Evolutionary conservation across 2,329 filamentous ascomycete species (phyloP).

Genomic region (Achaetomium macrosporum): DNA sequence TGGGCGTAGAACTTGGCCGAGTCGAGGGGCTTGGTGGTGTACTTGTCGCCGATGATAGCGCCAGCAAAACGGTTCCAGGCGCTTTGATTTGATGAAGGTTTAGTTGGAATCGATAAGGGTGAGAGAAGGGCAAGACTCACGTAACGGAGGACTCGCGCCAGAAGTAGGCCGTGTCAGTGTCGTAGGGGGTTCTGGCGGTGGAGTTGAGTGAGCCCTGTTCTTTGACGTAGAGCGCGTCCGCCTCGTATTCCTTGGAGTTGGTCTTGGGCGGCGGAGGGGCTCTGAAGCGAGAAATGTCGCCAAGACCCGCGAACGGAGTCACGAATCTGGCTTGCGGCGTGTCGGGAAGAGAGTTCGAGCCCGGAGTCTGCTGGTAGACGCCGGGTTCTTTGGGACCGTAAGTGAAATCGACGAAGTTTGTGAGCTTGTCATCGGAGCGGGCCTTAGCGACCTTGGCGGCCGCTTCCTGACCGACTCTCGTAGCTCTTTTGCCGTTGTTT

Average conservation of each 20-base stretch:
- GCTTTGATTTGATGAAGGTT: background rate
- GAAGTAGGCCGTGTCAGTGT: slow-evolving; percentile 23
- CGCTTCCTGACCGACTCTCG: slow-evolving; percentile 11
- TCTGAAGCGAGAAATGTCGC: slow-evolving; percentile 18
- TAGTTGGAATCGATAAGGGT: background rate
- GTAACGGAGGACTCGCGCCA: slow-evolving; percentile 22
- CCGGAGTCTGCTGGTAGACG: slow-evolving; percentile 20
- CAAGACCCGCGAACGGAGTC: slow-evolving; percentile 16
- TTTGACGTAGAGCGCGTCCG: slow-evolving; percentile 15
- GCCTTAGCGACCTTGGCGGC: slow-evolving; percentile 19
- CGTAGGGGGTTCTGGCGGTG: slow-evolving; percentile 11
- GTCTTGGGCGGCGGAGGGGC: slow-evolving; percentile 17
- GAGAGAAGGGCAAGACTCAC: slow-evolving; percentile 2
- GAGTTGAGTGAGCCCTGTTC: slow-evolving; percentile 17
- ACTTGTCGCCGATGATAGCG: slow-evolving; percentile 13
- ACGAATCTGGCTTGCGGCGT: slow-evolving; percentile 18
- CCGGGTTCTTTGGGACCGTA: slow-evolving; percentile 16
- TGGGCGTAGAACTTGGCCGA: slow-evolving; percentile 24
- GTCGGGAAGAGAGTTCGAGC: slow-evolving; percentile 15
- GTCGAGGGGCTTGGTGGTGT: slow-evolving; percentile 15
- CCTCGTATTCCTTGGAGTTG: slow-evolving; percentile 15
- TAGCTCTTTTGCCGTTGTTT: slow-evolving; percentile 16
- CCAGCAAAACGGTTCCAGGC: slow-evolving; percentile 22
- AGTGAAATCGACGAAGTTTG: slow-evolving; percentile 21
- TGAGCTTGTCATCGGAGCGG: slow-evolving; percentile 19